Conservation (phyloP, 2,329 filamentous ascomycete species). For the Periconia sp. region DNA sequence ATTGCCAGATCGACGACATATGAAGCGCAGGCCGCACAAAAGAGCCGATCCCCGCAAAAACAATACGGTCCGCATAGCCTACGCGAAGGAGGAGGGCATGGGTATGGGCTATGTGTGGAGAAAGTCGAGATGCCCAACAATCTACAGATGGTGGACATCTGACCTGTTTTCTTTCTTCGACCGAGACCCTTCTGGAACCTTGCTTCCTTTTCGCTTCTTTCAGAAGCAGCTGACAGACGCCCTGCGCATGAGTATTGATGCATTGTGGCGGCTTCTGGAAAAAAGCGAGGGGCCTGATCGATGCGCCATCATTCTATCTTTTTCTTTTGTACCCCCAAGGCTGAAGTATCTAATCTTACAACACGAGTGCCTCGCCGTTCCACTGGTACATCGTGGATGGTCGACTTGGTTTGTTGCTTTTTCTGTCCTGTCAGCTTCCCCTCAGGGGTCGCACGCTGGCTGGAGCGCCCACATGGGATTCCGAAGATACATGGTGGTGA, state of each 20-base stretch:
- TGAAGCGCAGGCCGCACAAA: not conserved
- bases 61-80: not conserved
- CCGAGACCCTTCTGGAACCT: not conserved
- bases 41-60: not conserved
- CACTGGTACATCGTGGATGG: not conserved
- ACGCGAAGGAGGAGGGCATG: not conserved
- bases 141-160: not conserved
- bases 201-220: not conserved
- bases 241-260: not conserved
- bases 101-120: not conserved
- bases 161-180: not conserved
- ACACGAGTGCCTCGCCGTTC: not conserved
- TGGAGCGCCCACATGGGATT: not conserved
- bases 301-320: not conserved
- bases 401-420: not conserved
- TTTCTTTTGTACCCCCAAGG: not conserved
- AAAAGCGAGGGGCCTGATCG: not conserved
- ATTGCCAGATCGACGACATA: not conserved
- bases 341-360: not conserved
- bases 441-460: not conserved
- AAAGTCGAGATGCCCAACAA: not conserved
- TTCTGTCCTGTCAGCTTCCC: not conserved
- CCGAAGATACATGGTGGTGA: not conserved
- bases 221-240: not conserved
- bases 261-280: not conserved